Percentiles rank a stretch among this genome's conserved stretches.
Conservation (phyloP, 805 yeast genomes). For the Starmerella potacharoeniae region DNA sequence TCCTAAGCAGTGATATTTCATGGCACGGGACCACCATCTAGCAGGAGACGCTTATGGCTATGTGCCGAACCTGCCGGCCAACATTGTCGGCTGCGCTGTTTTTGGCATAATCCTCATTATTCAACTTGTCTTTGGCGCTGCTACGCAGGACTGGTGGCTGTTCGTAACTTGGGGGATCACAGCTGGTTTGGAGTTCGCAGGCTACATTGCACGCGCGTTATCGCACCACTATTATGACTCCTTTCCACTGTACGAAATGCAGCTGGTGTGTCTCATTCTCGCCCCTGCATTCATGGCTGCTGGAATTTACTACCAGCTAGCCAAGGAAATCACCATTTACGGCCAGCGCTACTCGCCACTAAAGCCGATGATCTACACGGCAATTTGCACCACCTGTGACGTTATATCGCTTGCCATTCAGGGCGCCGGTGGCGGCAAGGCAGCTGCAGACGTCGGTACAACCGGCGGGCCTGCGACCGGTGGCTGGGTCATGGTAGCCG, state of each 20-base stretch:
- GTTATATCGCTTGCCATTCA: constrained; percentile 53
- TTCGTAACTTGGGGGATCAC: constrained; percentile 47
- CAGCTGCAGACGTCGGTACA: constrained; percentile 41
- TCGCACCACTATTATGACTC: constrained; percentile 29
- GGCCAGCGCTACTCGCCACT: constrained; percentile 43
- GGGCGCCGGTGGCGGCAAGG: constrained; percentile 60
- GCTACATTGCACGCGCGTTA: constrained; percentile 54
- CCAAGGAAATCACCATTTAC: constrained; percentile 52
- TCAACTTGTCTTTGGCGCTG: constrained; percentile 37
- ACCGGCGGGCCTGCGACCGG: constrained; percentile 35
- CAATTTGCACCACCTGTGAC: constrained; percentile 57
- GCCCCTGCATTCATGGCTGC: constrained; percentile 83
- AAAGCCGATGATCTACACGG: constrained; percentile 50
- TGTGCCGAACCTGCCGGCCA: constrained; percentile 46
- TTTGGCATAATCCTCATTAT: constrained; percentile 39
- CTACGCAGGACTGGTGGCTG: constrained; percentile 54
- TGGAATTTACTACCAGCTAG: constrained; percentile 63
- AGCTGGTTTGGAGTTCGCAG: constrained; percentile 48
- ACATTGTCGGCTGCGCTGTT: constrained; percentile 43
- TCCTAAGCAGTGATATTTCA: too few relatives aligned
- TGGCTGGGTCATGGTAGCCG: constrained; percentile 63
- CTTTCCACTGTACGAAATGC: constrained; percentile 42
- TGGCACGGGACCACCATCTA: neutral
- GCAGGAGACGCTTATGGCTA: constrained; percentile 15
- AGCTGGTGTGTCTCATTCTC: constrained; percentile 56